These are phyloP conservation scores for Globisporangium cederbergense DNA, from an alignment of 352 stramenopile species.

Conservation along the genomic window DNA sequence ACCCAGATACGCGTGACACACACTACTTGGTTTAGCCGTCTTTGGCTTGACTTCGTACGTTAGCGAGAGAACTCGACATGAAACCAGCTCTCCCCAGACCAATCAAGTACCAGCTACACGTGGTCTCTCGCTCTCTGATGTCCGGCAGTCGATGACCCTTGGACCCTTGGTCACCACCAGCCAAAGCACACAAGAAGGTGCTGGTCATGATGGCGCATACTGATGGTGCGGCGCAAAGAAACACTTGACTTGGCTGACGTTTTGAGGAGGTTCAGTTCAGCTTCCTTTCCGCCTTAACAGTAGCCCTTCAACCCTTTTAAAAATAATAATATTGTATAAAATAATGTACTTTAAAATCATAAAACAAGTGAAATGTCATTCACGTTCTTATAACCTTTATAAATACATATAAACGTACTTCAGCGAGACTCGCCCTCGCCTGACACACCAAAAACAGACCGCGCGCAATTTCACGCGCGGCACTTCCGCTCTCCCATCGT, in stretches of 20 bases:
- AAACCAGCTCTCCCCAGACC: neutral
- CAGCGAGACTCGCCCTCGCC: neutral
- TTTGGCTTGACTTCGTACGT: too few species aligned
- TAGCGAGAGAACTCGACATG: neutral
- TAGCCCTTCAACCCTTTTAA: neutral
- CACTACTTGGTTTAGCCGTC: neutral
- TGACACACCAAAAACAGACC: neutral
- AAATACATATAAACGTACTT: neutral
- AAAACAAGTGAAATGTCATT: neutral
- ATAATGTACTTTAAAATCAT: neutral
- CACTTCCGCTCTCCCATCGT: conserved; percentile 1
- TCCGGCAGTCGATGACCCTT: too few species aligned
- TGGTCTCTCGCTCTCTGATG: too few species aligned
- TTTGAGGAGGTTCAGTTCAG: conserved; percentile 2
- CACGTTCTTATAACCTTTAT: neutral
- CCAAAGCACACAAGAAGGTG: too few species aligned
- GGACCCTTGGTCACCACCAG: too few species aligned
- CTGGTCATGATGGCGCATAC: too few species aligned
- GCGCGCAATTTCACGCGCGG: neutral
- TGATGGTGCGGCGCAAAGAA: neutral
- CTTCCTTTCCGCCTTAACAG: neutral
- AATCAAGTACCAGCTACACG: too few species aligned
- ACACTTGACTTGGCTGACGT: neutral
- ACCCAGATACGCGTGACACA: neutral
- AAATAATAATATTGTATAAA: neutral